Percentiles rank a stretch among this genome's conserved stretches.
These are phyloP conservation scores for Magnolia sinica DNA, from an alignment of 164 flowering plant genomes.

Conservation along the genomic window DNA sequence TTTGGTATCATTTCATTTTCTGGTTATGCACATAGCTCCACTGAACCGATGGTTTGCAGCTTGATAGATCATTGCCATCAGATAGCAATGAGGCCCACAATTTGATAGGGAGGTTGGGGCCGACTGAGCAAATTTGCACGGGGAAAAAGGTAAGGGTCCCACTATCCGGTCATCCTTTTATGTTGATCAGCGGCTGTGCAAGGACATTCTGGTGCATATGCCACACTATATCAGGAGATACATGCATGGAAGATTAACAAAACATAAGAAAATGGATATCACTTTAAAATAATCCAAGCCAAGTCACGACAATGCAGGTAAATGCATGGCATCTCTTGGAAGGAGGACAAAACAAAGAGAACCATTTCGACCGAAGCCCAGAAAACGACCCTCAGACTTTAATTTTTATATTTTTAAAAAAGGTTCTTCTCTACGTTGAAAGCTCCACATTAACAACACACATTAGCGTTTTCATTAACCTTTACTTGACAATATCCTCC, in stretches of 20 bases:
- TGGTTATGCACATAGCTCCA: too few species aligned
- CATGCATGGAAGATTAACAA: not conserved
- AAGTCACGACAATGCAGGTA: conserved; percentile 3
- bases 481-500: not conserved
- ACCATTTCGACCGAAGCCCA: conserved; percentile 9
- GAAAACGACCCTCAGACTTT: conserved; percentile 6
- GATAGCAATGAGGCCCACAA: not conserved
- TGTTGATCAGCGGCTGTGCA: too few species aligned
- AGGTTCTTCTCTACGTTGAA: conserved; percentile 13
- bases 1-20: too few species aligned
- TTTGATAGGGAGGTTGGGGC: not conserved
- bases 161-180: not conserved
- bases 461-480: not conserved
- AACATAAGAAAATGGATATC: not conserved
- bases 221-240: not conserved
- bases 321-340: conserved; percentile 7
- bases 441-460: conserved; percentile 20
- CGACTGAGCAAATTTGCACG: not conserved
- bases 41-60: too few species aligned
- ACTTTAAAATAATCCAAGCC: not conserved
- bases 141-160: not conserved
- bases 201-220: too few species aligned
- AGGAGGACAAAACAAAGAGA: conserved; percentile 14
- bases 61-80: not conserved
- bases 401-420: not conserved